Evolutionary conservation across 2,329 filamentous ascomycete genomes (phyloP), one percentile per base, ranked within the genome.

Genomic region (Cytospora mali): DNA sequence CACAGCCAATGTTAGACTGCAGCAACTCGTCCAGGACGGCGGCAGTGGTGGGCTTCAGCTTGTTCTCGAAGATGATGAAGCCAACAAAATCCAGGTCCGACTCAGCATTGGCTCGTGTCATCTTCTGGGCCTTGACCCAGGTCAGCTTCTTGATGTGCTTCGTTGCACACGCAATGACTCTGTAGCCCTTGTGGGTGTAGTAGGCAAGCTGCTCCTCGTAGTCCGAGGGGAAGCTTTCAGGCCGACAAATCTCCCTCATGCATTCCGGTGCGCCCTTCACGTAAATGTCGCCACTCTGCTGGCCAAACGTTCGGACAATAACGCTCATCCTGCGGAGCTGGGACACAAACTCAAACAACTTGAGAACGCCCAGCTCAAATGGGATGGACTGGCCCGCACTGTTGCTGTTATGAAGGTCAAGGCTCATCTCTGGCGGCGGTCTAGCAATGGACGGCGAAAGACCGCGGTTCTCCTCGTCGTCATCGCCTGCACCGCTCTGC

Each of bases 1-100:
- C 88, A 29, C 90, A 89, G 39, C 92, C 87, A 68, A 99, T 97
- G 61, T 90, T 90, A 9, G 96, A 94, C 58, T 89, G 81, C 33
- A 86, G 83, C 3, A 99, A 83, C 76, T 98, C 93, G 61, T 90
- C 84, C 28, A 99, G 86, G 35, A 97, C 90, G 1, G 83, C 84
- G 1, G 91, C 84, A 0, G 94, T 97, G 23, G 86, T 93, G 1
- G 91, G 88, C 75, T 99, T 99, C 65, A 99, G 80, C 77, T 99
- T 99, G 78, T 99, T 99, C 77, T 99, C 95, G 70, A 99, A 99
- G 59, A 99, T 89, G 72, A 99, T 98, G 77, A 99, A 99, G 6
- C 95, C 95, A 39, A 93, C 84, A 71, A 99, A 98, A 52, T 94
- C 87, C 13, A 99, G 84, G 33, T 88, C 82, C 3, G 86, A 89